A percentile compares a stretch with the other conserved stretches of the same genome.
Conservation (phyloP, 2,329 filamentous ascomycete genomes). For the Cadophora sp. region DNA sequence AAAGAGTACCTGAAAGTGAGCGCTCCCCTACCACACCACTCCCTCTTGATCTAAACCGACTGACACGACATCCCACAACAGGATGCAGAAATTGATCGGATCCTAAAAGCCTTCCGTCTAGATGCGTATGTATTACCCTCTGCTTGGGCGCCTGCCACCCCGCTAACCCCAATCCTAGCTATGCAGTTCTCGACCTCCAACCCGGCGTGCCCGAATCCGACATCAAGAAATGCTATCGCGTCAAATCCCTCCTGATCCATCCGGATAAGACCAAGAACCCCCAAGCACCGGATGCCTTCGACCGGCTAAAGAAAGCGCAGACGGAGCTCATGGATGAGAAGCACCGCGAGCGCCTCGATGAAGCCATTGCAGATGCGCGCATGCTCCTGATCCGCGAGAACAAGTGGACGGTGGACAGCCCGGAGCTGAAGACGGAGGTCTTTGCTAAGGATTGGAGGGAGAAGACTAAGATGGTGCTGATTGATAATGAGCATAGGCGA, state of each 20-base stretch:
- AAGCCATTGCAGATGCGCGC: conserved; percentile 93
- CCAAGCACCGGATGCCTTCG: conserved; percentile 91
- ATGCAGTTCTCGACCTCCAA: conserved; percentile 93
- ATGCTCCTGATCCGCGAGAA: conserved; percentile 93
- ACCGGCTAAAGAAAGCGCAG: conserved; percentile 94
- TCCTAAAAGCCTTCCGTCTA: conserved; percentile 86
- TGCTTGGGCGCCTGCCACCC: conserved; percentile 5
- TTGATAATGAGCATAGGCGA: conserved; percentile 89
- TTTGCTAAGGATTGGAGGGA: conserved; percentile 88
- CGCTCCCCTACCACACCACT: conserved; percentile 22
- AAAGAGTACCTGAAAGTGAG: conserved; percentile 89
- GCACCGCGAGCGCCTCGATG: conserved; percentile 83
- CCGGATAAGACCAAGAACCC: conserved; percentile 97
- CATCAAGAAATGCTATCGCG: conserved; percentile 93
- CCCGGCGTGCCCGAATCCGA: conserved; percentile 95
- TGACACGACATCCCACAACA: conserved; percentile 47
- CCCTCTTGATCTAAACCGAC: conserved; percentile 20
- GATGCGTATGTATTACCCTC: conserved; percentile 61
- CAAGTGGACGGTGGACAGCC: conserved; percentile 89
- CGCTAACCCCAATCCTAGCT: conserved; percentile 56
- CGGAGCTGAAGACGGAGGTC: conserved; percentile 82
- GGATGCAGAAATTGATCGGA: conserved; percentile 96
- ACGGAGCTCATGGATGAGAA: conserved; percentile 93
- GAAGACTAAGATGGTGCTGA: conserved; percentile 87
- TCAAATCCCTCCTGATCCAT: conserved; percentile 98